phyloP scores from a whole-genome alignment of 2,329 filamentous ascomycete genomes.

The Seiridium cupressi region DNA sequence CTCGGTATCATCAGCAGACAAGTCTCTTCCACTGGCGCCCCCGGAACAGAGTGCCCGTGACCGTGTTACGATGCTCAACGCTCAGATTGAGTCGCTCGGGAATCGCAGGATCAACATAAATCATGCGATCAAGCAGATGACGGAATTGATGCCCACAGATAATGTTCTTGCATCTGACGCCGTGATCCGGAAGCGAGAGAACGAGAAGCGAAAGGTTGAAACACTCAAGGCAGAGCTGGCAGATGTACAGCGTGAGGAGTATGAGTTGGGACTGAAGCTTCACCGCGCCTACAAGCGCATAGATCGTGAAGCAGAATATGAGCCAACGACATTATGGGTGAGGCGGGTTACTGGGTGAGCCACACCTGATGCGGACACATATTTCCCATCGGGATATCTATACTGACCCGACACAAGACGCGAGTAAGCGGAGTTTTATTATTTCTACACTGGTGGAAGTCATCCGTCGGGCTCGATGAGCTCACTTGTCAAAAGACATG shows the following conservation, averaged over 20 bases:
- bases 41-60: conserved; percentile 57
- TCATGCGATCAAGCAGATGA: conserved; percentile 73
- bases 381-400: too few species aligned
- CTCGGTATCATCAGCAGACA: conserved; percentile 36
- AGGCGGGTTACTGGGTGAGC: conserved; percentile 67
- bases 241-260: conserved; percentile 73
- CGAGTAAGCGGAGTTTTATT: too few species aligned
- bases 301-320: conserved; percentile 63
- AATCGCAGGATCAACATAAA: conserved; percentile 71
- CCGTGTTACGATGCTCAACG: conserved; percentile 65
- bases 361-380: not conserved
- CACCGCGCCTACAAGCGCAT: conserved; percentile 73
- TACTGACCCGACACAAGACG: too few species aligned
- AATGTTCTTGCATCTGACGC: conserved; percentile 65
- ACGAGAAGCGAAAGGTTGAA: conserved; percentile 64
- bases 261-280: conserved; percentile 74
- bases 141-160: conserved; percentile 72
- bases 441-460: too few species aligned
- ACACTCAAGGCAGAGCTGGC: conserved; percentile 64
- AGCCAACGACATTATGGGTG: conserved; percentile 74
- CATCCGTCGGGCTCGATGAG: too few species aligned
- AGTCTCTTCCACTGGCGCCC: conserved; percentile 61
- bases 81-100: conserved; percentile 61
- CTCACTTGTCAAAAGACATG: too few species aligned
- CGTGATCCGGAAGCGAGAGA: conserved; percentile 54